Evolutionary conservation across 1,284 basidiomycete species (phyloP), one percentile per base, ranked within the genome.

Genomic region (Thecaphora frezii): DNA sequence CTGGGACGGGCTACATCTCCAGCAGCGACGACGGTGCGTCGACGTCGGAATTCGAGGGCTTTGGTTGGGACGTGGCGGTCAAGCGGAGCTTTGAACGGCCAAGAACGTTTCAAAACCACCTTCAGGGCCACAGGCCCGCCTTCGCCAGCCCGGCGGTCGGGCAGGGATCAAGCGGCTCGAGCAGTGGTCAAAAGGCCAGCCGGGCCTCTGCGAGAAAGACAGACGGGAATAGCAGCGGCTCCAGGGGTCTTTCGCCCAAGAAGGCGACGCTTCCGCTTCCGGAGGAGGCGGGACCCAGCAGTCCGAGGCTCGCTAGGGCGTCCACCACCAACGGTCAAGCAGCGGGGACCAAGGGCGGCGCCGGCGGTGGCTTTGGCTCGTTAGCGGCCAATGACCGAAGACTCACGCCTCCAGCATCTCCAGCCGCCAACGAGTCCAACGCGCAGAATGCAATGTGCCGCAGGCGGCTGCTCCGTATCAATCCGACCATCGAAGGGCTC

Each of bases 51-150:
- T 61, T 51, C 18, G 63, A 63, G 36, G 58, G 56, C 14, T 71
- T 71, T 43, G 59, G 69, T 36, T 71, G 69, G 69, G 69, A 71
- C 26, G 54, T 66, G 2, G 53, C 63, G 3, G 54, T 48, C 23
- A 66, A 57, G 22, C 49, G 42, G 25, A 66, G 58, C 37, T n/a
- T 44, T 5, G 54, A 66, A 24, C 63, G 55, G 23, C 54, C 58
- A 28, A 54, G 58, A 14, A 45, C 63, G 0, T 16, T 48, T 5
- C 28, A 39, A 18, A 43, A 42, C 24, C 54, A 65, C 13, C 46
- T 56, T 37, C 46, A 39, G 10, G 25, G 48, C 9, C 33, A 30
- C 33, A 51, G 46, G 45, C 24, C 50, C 1, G 24, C 41, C 14
- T 53, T 26, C 25, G 44, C 26, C 18, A 18, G n/a, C 5, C 18